phyloP scores from a whole-genome alignment of 2,329 filamentous ascomycete genomes.

The Neodidymelliopsis sp. region DNA sequence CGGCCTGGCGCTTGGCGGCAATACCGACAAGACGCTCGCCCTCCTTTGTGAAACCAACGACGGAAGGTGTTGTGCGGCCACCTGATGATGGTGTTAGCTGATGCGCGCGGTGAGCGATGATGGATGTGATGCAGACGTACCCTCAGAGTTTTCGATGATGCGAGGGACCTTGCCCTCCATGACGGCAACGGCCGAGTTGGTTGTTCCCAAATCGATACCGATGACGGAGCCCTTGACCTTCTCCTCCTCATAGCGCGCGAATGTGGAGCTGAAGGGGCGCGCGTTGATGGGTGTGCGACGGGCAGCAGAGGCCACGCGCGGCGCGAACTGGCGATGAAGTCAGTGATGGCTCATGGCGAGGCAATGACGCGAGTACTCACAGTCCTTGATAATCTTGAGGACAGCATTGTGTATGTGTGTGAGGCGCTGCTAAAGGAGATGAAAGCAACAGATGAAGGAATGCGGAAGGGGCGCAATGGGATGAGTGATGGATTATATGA shows the following conservation, averaged over 20 bases:
- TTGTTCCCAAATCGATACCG: slow-evolving; percentile 97
- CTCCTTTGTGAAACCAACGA: slow-evolving; percentile 94
- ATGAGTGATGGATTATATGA: slow-evolving; percentile 34
- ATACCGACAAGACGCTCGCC: slow-evolving; percentile 97
- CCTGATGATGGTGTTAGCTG: slow-evolving; percentile 57
- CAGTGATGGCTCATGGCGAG: slow-evolving; percentile 24
- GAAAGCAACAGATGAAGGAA: slow-evolving; percentile 38
- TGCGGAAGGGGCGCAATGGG: slow-evolving; percentile 28
- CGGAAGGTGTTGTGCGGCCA: slow-evolving; percentile 89
- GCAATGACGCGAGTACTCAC: slow-evolving; percentile 37
- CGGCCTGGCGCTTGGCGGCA: slow-evolving; percentile 95
- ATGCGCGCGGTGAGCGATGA: slow-evolving; percentile 2
- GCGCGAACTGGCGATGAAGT: slow-evolving; percentile 61
- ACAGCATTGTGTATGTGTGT: slow-evolving; percentile 47
- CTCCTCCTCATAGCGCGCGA: slow-evolving; percentile 73
- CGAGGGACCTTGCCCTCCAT: slow-evolving; percentile 96
- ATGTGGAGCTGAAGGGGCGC: slow-evolving; percentile 74
- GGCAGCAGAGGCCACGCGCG: slow-evolving; percentile 74
- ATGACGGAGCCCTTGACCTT: slow-evolving; percentile 97
- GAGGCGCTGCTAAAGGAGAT: slow-evolving; percentile 40
- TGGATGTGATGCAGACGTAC: slow-evolving; percentile 55
- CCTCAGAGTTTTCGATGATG: slow-evolving; percentile 98
- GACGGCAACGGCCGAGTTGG: slow-evolving; percentile 95
- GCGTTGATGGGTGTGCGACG: slow-evolving; percentile 71
- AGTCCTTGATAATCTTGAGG: slow-evolving; percentile 52